phyloP scores from a whole-genome alignment of 73 alveolate genomes.

The Tetrahymena thermophila region DNA sequence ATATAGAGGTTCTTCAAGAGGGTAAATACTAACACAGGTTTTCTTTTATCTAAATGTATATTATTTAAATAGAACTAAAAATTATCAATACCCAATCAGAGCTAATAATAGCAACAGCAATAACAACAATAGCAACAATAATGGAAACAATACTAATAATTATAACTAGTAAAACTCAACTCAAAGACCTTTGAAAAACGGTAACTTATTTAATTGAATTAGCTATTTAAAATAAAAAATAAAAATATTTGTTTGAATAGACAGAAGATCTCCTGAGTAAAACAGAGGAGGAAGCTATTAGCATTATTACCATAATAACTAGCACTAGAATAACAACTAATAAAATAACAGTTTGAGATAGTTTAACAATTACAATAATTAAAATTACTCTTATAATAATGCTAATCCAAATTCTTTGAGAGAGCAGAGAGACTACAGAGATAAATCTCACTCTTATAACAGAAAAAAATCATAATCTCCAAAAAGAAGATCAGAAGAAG shows the following conservation, averaged over 20 bases:
- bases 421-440: neutral
- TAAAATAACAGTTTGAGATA: neutral
- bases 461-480: neutral
- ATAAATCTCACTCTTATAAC: neutral
- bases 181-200: neutral
- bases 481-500: neutral
- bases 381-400: neutral
- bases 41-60: neutral
- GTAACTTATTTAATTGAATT: neutral
- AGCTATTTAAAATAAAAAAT: neutral
- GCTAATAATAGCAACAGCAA: neutral
- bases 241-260: neutral
- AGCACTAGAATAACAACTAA: neutral
- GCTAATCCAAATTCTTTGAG: neutral
- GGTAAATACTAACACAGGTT: neutral
- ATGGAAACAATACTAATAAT: neutral
- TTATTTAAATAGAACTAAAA: neutral
- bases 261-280: neutral
- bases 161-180: neutral
- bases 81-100: neutral
- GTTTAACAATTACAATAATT: neutral
- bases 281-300: neutral
- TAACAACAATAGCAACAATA: neutral
- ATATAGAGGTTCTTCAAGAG: neutral
- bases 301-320: neutral